These are phyloP conservation scores for Suhomyces ambrosiae DNA, from an alignment of 1,139 yeast genomes.

Conservation along the genomic window DNA sequence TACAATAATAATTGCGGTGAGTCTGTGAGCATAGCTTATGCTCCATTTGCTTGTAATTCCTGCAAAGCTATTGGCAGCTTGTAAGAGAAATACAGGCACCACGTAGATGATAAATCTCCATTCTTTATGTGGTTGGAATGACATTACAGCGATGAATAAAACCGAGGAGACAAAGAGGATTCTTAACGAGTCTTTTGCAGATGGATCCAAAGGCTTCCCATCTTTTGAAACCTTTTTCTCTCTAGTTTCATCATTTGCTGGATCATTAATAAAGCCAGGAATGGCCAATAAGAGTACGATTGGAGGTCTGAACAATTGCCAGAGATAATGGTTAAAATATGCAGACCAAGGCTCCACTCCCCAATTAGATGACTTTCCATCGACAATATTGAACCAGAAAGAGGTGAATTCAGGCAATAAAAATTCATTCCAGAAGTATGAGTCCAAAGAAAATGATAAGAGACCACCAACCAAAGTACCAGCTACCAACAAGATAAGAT, in stretches of 20 bases:
- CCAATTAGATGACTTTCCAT: conserved; percentile 78
- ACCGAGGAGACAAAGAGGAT: conserved; percentile 46
- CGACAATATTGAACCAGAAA: conserved; percentile 69
- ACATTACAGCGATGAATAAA: conserved; percentile 60
- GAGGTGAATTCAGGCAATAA: conserved; percentile 74
- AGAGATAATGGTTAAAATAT: conserved; percentile 55
- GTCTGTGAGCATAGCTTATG: conserved; percentile 28
- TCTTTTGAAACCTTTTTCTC: conserved; percentile 23
- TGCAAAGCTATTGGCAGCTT: conserved; percentile 67
- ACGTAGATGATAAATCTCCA: conserved; percentile 87
- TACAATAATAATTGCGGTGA: conserved; percentile 31
- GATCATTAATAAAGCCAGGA: conserved; percentile 46
- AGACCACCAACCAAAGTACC: conserved; percentile 60
- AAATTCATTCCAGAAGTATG: conserved; percentile 68
- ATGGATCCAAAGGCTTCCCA: conserved; percentile 37
- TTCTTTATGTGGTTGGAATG: conserved; percentile 90
- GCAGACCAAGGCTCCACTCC: conserved; percentile 76
- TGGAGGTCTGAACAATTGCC: conserved; percentile 66
- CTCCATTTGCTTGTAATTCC: conserved; percentile 36
- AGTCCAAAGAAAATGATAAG: conserved; percentile 59
- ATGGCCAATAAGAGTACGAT: conserved; percentile 49
- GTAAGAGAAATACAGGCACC: conserved; percentile 65
- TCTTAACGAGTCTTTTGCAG: conserved; percentile 40
- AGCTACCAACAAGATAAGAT: conserved; percentile 42
- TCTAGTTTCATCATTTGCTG: conserved; percentile 30